Percentiles rank a stretch among this genome's conserved stretches.
Evolutionary conservation across 495 filamentous ascomycete species (phyloP).

Genomic region (Penicillium macrosclerotiorum): DNA sequence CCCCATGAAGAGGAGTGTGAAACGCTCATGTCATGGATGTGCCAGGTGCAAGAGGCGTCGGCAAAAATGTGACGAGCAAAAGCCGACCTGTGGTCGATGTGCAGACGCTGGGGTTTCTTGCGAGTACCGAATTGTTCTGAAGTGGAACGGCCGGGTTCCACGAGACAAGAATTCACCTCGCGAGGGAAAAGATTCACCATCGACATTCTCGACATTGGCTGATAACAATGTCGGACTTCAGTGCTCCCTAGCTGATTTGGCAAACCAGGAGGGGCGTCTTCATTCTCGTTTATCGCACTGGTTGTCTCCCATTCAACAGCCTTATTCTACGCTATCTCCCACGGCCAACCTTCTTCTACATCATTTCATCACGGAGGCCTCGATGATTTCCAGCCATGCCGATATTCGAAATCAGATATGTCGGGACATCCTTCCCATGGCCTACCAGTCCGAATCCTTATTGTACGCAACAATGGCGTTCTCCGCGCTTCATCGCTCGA

Average conservation of each 20-base stretch:
- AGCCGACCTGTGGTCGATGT: constrained; percentile 13
- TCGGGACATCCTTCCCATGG: constrained; percentile 13
- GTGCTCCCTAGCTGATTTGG: too few species aligned
- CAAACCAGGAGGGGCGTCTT: too few species aligned
- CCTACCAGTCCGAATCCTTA: constrained; percentile 10
- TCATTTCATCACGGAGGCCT: constrained; percentile 15
- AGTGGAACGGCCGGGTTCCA: constrained; percentile 19
- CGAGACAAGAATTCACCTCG: constrained; percentile 2
- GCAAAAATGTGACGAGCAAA: constrained; percentile 18
- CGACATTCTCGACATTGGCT: background rate
- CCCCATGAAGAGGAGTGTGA: background rate
- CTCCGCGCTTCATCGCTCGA: constrained; percentile 16
- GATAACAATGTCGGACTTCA: too few species aligned
- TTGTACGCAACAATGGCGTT: constrained; percentile 17
- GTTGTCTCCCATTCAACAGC: background rate
- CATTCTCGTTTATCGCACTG: background rate
- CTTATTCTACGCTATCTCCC: background rate
- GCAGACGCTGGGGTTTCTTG: constrained; percentile 7
- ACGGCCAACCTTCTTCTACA: constrained; percentile 9
- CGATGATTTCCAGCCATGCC: constrained; percentile 11
- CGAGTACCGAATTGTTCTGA: constrained; percentile 12
- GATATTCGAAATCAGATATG: constrained; percentile 14
- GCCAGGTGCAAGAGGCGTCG: constrained; percentile 16
- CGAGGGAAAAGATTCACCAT: background rate
- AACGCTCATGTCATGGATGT: constrained; percentile 14